Evolutionary conservation across 2,329 filamentous ascomycete species (phyloP), one percentile per base, ranked within the genome.

Genomic region (Lasiodiplodia citricola): DNA sequence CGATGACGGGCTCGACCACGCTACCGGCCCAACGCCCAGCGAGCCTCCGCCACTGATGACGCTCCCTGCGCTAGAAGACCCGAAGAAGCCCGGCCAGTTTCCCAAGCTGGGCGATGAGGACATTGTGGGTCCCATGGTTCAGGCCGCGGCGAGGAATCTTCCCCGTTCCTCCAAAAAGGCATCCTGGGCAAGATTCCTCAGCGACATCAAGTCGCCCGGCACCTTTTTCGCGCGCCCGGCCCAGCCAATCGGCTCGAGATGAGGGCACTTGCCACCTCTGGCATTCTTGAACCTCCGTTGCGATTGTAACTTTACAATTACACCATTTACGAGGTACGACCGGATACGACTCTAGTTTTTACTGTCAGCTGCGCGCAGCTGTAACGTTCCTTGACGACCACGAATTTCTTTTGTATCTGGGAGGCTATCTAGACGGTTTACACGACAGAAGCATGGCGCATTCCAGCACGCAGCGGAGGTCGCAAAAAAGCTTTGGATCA

Each of bases 51-150:
- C 90, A 37, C 84, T 90, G 52, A 87, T 87, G 69, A 88, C 87
- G 68, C 88, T 94, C 71, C 91, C 91, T 0, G 86, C 87, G 31
- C 87, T 94, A 73, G 84, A 90, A 71, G 89, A 92, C 76, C 85
- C 90, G 68, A 79, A 85, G 79, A 82, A 84, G 76, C 86, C 91
- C 71, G 91, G 92, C 76, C 97, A 97, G 79, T 97, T 97, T 75
- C 94, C 94, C 28, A 89, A 91, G 73, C 87, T 95, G 38, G 94
- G 94, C 65, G 94, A 97, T 75, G 91, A 94, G 74, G 94, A 97
- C 79, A 96, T 97, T 77, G 93, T 97, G 55, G 94, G 94, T 1
- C 94, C 94, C 7, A 97, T 97, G 94, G 88, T 89, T 73, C 86
- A 82, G 71, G 70, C 80, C 70, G 72, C 77, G 44, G 72, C 76